Evolutionary conservation across 352 stramenopile species (phyloP), one percentile per base, ranked within the genome.

Genomic region (Phytophthora kernoviae): DNA sequence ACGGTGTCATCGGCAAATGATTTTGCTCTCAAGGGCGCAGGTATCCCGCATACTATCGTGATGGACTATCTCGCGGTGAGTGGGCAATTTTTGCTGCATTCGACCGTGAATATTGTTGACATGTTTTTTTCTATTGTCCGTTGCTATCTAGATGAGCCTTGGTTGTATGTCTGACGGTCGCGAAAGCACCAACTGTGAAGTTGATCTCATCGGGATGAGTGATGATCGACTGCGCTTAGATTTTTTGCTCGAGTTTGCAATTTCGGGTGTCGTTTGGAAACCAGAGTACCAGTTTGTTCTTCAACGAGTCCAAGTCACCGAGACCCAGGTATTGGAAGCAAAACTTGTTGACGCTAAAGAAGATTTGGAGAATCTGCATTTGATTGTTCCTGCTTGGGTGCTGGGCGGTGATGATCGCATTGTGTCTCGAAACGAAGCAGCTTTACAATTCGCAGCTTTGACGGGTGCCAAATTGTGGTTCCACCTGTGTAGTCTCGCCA

Each of bases 211-310:
- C n/a, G 21, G 34, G 3, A 65, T 73, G 41, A 68, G 53, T 20
- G 53, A 65, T 49, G 52, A 43, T 8, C 64, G 58, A 20, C 60
- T 68, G 64, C 58, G 64, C 36, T 43, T 72, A 5, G 54, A 62
- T 18, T 60, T 74, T 10, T 42, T 52, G 26, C 42, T 68, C 14
- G 59, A 68, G 18, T 73, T 73, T 20, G 67, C 54, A 10, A 62
- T 70, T 32, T 51, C 60, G 12, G 60, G 52, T 10, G 41, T 70
- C 37, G 40, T 64, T 30, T 74, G 65, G 65, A 45, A 63, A 24
- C 54, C 65, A 2, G 47, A 70, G 36, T 74, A 74, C 42, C 54
- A 74, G 21, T 74, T 74, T 24, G 61, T 70, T 26, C 45, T 74
- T 1, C 49, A 70, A 14, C 49, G 60, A 32, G 56, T 74, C 14